phyloP scores from a whole-genome alignment of 768 basidiomycete species.

The Candolleomyces eurysporus region DNA sequence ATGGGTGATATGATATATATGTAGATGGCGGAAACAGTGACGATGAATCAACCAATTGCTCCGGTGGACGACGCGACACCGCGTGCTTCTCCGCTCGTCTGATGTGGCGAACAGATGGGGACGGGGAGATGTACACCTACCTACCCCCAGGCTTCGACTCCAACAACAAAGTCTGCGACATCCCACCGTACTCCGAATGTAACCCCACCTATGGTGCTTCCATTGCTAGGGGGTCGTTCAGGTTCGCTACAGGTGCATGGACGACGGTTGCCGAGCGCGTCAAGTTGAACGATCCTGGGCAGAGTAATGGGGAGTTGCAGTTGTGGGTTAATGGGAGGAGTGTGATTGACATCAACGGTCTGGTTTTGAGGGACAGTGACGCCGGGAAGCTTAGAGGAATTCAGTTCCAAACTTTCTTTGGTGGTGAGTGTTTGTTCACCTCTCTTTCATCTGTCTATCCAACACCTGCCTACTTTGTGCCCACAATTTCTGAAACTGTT shows the following conservation, averaged over 20 bases:
- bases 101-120: conserved; percentile 64
- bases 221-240: conserved; percentile 43
- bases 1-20: not conserved
- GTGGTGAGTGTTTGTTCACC: conserved; percentile 1
- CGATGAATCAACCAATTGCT: conserved; percentile 50
- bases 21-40: conserved; percentile 56
- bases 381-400: conserved; percentile 4
- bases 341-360: not conserved
- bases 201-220: not conserved
- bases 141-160: conserved; percentile 46
- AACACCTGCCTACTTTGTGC: not conserved
- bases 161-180: conserved; percentile 49
- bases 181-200: conserved; percentile 30
- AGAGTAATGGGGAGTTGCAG: conserved; percentile 69
- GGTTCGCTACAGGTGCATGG: conserved; percentile 62
- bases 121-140: conserved; percentile 71
- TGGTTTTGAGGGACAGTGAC: conserved; percentile 5
- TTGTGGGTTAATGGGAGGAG: conserved; percentile 56
- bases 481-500: not conserved
- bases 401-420: conserved; percentile 11
- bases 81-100: conserved; percentile 63
- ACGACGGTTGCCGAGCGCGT: conserved; percentile 67
- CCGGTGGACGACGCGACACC: conserved; percentile 57
- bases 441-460: not conserved
- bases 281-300: conserved; percentile 66